Evolutionary conservation across 306 rosid species (phyloP), one percentile per base, ranked within the genome.

Genomic region (Lathyrus aphaca): DNA sequence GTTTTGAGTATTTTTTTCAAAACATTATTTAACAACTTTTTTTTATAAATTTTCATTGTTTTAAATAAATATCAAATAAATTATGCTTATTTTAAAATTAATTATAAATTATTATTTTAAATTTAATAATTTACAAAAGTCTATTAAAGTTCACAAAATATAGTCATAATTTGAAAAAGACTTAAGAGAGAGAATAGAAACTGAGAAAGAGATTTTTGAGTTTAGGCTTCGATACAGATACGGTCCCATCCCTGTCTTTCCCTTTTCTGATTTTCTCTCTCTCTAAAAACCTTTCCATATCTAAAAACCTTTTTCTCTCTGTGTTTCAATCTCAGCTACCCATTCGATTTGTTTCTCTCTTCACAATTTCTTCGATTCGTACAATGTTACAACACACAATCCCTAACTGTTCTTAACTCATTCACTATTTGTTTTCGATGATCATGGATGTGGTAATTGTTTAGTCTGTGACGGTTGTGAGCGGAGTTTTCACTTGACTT

Each of bases 171-270:
- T n/a, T n/a, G n/a, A n/a, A n/a, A n/a, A n/a, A n/a, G n/a, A n/a
- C n/a, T n/a, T n/a, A 49, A 38, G 4, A 59, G 12, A 2, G 19
- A 4, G 15, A 61, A 39, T 25, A n/a, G n/a, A n/a, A n/a, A n/a
- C n/a, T n/a, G n/a, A n/a, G n/a, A n/a, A n/a, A n/a, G n/a, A n/a
- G n/a, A 65, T 62, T 68, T 64, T 58, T 60, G 69, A 74, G 13
- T 79, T 60, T 77, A 66, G 69, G 69, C 68, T 56, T 49, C 57
- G 65, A 78, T 81, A 72, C 77, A 55, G 84, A 82, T 86, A 73
- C 87, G 91, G 88, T 76, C 95, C 87, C 94, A 84, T 77, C 74
- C 73, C 30, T 73, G 76, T 80, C 82, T 81, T 62, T 79, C 79
- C 55, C 74, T 77, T 73, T 74, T 71, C 68, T 42, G 27, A 18